Evolutionary conservation across 2,329 filamentous ascomycete genomes (phyloP), one percentile per base, ranked within the genome.

Genomic region (Colletotrichum costaricense): DNA sequence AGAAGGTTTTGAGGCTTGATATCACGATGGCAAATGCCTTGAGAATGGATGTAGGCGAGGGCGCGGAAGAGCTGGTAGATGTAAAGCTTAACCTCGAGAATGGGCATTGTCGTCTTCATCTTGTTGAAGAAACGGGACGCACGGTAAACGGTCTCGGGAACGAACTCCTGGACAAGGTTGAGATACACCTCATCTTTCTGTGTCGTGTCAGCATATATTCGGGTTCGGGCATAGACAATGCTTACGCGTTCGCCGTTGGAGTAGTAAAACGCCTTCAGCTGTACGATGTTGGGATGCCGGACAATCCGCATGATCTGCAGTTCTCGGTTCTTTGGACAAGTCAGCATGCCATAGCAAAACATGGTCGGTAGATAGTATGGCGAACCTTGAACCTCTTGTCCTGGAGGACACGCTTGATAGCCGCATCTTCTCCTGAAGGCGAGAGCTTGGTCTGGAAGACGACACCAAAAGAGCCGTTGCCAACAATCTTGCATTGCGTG

Each of bases 271-370:
- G 97, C 97, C 88, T 99, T 99, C 76, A 99, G 89, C 84, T 98
- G 95, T 74, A 99, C 97, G 80, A 99, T 98, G 86, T 99, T 99
- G 69, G 97, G 97, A 84, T 99, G 97, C 81, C 96, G 93, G 80
- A 99, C 97, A 82, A 99, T 99, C 82, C 97, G 94, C 97, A 99
- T 99, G 83, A 99, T 99, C 84, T 99, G 97, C 78, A 99, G 90
- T 84, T 99, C 97, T 85, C 97, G 95, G 83, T 99, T 99, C 97
- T 99, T 82, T 49, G 75, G 5, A 4, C 14, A 30, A 62, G 60
- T 74, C 35, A 74, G 72, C 58, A 52, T 55, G 59, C 26, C 56
- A 28, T 54, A 33, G 55, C 52, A 16, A 66, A 54, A 49, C 26
- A 42, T 28, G 14, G 38, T 22, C 63, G 26, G 19, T 22, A 9